phyloP scores from a whole-genome alignment of 495 filamentous ascomycete genomes.

The Penicillium riverlandense region DNA sequence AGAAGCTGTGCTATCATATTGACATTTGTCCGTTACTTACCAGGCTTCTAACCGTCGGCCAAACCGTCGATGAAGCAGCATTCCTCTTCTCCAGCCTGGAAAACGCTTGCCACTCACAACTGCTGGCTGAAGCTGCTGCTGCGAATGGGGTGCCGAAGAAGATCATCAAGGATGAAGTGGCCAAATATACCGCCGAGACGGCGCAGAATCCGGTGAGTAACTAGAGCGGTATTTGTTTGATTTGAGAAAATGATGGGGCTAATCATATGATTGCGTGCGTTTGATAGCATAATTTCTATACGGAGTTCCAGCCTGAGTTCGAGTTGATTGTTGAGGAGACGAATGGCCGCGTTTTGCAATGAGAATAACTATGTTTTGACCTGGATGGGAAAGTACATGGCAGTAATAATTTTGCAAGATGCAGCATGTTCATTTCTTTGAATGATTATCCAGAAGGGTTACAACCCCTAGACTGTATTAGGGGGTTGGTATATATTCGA shows the following conservation, averaged over 20 bases:
- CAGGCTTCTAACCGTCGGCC: constrained; percentile 53
- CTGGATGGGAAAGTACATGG: no score
- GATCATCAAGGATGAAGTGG: constrained; percentile 35
- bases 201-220: constrained; percentile 34
- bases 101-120: constrained; percentile 57
- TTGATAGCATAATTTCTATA: constrained; percentile 36
- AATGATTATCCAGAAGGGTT: background rate
- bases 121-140: constrained; percentile 58
- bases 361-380: background rate
- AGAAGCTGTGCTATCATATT: background rate
- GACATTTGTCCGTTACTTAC: background rate
- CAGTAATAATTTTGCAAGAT: background rate
- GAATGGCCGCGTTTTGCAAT: constrained; percentile 33
- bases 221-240: background rate
- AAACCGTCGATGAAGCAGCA: constrained; percentile 59
- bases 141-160: constrained; percentile 50
- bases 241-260: background rate
- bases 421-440: background rate
- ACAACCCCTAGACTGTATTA: constrained; percentile 4
- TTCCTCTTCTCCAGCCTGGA: constrained; percentile 63
- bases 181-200: constrained; percentile 31
- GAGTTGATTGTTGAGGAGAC: constrained; percentile 39
- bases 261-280: background rate
- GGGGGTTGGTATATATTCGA: constrained; percentile 4
- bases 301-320: constrained; percentile 40